phyloP scores from a whole-genome alignment of 1,284 basidiomycete genomes.

The Coniferiporia sulphurascens region DNA sequence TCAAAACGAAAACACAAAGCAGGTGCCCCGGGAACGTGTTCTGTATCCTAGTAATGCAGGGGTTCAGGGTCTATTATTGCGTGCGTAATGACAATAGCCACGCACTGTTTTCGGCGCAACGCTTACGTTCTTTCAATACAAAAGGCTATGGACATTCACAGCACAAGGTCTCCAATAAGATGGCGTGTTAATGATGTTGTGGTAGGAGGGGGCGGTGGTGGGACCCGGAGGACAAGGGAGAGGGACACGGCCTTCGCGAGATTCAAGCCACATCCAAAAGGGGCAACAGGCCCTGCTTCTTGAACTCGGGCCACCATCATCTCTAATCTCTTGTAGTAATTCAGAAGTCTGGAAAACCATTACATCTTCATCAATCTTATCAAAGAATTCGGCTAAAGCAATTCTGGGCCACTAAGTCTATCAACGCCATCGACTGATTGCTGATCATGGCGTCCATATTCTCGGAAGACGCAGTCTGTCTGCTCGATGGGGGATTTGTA shows the following conservation, averaged over 20 bases:
- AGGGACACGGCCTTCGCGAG: too few relatives aligned
- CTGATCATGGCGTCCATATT: conserved; percentile 1
- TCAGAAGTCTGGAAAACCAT: too few relatives aligned
- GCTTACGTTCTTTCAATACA: not conserved
- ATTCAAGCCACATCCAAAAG: not conserved
- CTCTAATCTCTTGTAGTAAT: too few relatives aligned
- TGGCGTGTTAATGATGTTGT: not conserved
- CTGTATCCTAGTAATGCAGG: not conserved
- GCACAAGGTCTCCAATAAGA: not conserved
- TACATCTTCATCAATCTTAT: not conserved
- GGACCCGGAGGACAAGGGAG: too few relatives aligned
- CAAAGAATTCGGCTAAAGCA: not conserved
- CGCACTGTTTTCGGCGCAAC: not conserved
- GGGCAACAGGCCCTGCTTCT: not conserved
- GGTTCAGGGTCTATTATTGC: not conserved
- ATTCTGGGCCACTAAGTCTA: not conserved
- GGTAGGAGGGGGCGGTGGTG: not conserved
- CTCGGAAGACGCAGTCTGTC: not conserved
- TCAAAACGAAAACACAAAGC: not conserved
- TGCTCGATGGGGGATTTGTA: conserved; percentile 15
- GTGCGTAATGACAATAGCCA: conserved; percentile 4
- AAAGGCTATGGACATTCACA: not conserved
- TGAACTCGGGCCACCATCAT: too few relatives aligned
- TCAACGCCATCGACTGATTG: not conserved
- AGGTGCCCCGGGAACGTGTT: not conserved